Percentiles rank a stretch among this genome's conserved stretches.
phyloP scores from a whole-genome alignment of 139 green algal genomes.

The Picochlorum costavermella region DNA sequence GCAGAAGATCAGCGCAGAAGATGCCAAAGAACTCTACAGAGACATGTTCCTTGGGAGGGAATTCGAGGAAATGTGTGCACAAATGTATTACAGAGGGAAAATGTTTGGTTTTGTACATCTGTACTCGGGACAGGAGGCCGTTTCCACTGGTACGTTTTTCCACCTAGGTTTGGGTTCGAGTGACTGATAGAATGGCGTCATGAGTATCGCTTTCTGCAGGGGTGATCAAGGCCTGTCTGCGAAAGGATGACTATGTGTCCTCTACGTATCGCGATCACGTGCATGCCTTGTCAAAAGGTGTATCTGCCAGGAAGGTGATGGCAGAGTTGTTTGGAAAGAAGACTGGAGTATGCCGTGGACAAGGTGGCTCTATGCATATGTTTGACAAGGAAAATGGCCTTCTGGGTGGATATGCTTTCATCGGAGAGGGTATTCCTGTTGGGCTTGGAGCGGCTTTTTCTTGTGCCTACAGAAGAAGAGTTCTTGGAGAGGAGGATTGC shows the following conservation, averaged over 20 bases:
- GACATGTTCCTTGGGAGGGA: constrained; percentile 90
- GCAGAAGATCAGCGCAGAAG: constrained; percentile 51
- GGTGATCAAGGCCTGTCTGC: constrained; percentile 51
- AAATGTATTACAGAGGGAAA: constrained; percentile 98
- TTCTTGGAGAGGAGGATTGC: constrained; percentile 66
- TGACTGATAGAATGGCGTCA: neutral
- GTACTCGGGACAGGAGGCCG: constrained; percentile 91
- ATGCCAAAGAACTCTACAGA: constrained; percentile 71
- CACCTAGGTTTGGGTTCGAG: neutral
- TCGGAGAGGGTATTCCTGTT: constrained; percentile 94
- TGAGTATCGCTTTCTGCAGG: constrained; percentile 7
- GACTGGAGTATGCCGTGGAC: constrained; percentile 87
- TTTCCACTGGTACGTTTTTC: constrained; percentile 51
- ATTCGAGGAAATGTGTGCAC: constrained; percentile 97
- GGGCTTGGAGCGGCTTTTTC: constrained; percentile 90
- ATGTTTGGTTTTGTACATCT: constrained; percentile 93
- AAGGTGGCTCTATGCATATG: constrained; percentile 98
- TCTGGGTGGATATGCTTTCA: constrained; percentile 96
- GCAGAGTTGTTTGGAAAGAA: constrained; percentile 98
- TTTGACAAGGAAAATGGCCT: constrained; percentile 83
- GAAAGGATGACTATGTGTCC: constrained; percentile 81
- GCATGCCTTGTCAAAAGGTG: constrained; percentile 89
- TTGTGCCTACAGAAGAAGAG: constrained; percentile 64
- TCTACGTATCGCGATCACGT: constrained; percentile 98
- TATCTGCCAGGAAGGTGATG: constrained; percentile 81